Evolutionary conservation across 441 rosid genomes (phyloP), one percentile per base, ranked within the genome.

Genomic region (Gossypium davidsonii): DNA sequence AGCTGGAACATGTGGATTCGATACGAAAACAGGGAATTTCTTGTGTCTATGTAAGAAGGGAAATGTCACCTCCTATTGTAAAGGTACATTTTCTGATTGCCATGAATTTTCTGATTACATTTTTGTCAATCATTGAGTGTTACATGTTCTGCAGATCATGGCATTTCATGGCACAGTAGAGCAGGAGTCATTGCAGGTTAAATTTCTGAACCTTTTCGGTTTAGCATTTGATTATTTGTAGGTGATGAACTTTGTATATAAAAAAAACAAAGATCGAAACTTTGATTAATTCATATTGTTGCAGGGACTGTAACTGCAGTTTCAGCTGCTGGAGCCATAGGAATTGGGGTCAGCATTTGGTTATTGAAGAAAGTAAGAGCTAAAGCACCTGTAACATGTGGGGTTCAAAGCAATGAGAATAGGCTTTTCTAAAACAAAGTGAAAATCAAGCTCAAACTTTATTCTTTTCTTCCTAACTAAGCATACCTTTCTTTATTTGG

Each of bases 361-460:
- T 90, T 81, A 76, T 72, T 86, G 80, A 91, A 79, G 83, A 94
- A 94, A 85, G 87, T 87, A 77, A 87, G 90, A 81, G 90, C 91
- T 70, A 87, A 83, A 82, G 91, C 88, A 67, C 93, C 96, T 0
- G 94, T 92, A 17, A 94, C 98, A 53, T 85, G 91, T 78, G 97
- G 97, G 25, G 94, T 92, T 83, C 97, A 92, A 62, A 88, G 81
- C 85, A 91, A 83, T 75, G 97, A 88, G 46, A 92, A 91, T 56
- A 86, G 96, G 75, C 86, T 94, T 72, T 94, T 89, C 76, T 88
- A 74, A 20, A 55, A 48, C 11, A 70, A 10, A 58, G 52, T 71
- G 15, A 21, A 39, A 23, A 17, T 10, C 17, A 37, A 55, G 14
- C 67, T 1, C 55, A 14, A 14, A 12, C 74, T 71, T 72, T 72